Conservation (phyloP, 805 yeast species). For the Candida rishiriensis region DNA sequence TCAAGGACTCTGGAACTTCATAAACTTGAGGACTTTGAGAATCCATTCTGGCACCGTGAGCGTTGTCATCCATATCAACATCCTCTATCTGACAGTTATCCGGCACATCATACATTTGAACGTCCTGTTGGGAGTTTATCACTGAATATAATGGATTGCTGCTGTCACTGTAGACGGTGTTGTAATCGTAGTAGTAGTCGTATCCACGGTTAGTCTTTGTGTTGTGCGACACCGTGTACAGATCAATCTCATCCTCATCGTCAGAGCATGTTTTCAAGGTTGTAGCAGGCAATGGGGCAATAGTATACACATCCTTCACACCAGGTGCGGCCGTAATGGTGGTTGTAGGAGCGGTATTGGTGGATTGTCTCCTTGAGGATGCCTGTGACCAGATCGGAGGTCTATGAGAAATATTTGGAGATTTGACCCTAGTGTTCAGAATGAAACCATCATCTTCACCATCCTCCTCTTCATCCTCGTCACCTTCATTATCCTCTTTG, state of each 20-base stretch:
- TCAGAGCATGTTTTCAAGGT: slow-evolving; percentile 70
- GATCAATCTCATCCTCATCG: slow-evolving; percentile 58
- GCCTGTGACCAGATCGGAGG: slow-evolving; percentile 20
- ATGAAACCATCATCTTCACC: slow-evolving; percentile 24
- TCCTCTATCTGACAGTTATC: slow-evolving; percentile 37
- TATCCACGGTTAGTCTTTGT: slow-evolving; percentile 69
- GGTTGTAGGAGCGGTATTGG: background rate
- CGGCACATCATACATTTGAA: slow-evolving; percentile 34
- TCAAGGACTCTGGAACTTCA: slow-evolving; percentile 1
- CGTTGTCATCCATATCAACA: slow-evolving; percentile 17
- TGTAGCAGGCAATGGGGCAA: slow-evolving; percentile 82
- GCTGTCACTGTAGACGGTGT: slow-evolving; percentile 61
- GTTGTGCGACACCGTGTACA: slow-evolving; percentile 62
- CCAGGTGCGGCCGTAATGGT: no score
- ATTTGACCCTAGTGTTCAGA: slow-evolving; percentile 12
- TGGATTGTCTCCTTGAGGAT: slow-evolving; percentile 10
- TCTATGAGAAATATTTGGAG: slow-evolving; percentile 23
- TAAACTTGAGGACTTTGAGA: background rate
- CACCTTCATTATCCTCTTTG: slow-evolving; percentile 20
- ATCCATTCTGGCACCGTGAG: background rate
- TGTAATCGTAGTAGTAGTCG: slow-evolving; percentile 76
- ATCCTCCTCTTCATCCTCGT: slow-evolving; percentile 19
- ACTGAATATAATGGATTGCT: slow-evolving; percentile 38
- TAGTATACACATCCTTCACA: slow-evolving; percentile 40
- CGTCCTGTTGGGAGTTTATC: slow-evolving; percentile 18